Evolutionary conservation across 2,329 filamentous ascomycete genomes (phyloP), one percentile per base, ranked within the genome.

Genomic region (Rosellinia necatrix): DNA sequence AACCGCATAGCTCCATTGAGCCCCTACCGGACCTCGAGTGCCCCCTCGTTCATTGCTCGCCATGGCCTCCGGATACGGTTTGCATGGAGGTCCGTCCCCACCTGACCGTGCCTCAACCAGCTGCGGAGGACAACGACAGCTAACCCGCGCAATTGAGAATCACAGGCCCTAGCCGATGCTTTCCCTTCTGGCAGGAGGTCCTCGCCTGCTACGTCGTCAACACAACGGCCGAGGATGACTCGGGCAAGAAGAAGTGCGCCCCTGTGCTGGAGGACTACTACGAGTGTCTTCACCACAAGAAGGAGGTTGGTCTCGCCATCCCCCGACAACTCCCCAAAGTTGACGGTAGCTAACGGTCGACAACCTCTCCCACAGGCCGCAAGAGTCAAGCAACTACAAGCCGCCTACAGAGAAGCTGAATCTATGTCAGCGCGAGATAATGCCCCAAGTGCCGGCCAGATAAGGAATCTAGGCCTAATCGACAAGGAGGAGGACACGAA

Each of bases 181-280:
- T 96, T 81, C 91, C 92, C 72, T 99, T 97, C 85, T 99, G 94
- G 94, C 94, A 99, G 79, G 94, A 99, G 78, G 87, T 97, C 64
- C 89, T 99, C 73, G 92, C 92, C 70, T 99, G 94, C 85, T 99
- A 99, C 76, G 92, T 97, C 59, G 87, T 96, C 72, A 97, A 97
- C 80, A 91, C 91, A 53, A 84, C 82, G 64, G 80, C 88, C 63
- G 89, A 93, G 53, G 89, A 92, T 70, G 81, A 85, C 65, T 84
- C 86, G 13, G 91, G 91, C 66, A 94, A 92, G 80, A 89, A 87
- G 75, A 96, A 96, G 78, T 99, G 96, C 74, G 78, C 82, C 15
- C 88, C 90, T 13, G 84, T 86, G 4, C 81, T 97, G 64, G 94
- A 99, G 74, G 94, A 99, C 74, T 99, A 99, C 81, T 96, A 97